Evolutionary conservation across 148 eudicot species (phyloP).

Genomic region (Amaranthus palmeri): DNA sequence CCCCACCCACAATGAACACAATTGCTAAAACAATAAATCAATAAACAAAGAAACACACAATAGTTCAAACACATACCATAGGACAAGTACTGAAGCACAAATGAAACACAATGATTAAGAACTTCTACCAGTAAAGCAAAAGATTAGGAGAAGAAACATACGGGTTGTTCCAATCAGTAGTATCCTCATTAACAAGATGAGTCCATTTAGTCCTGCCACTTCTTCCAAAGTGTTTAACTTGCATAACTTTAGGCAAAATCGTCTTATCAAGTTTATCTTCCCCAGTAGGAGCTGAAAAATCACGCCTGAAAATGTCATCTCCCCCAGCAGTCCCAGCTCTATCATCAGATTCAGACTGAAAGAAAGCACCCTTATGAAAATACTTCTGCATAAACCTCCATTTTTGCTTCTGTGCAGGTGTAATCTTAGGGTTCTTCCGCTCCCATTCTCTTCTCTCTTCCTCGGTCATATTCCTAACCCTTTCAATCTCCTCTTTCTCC

Average conservation of each 20-base stretch:
- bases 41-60: not conserved
- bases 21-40: not conserved
- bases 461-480: slow-evolving; percentile 89
- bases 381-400: slow-evolving; percentile 99
- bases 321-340: slow-evolving; percentile 53
- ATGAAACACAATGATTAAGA: not conserved
- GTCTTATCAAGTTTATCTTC: slow-evolving; percentile 89
- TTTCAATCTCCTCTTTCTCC: slow-evolving; percentile 93
- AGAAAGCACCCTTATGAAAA: slow-evolving; percentile 93
- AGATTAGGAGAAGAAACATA: slow-evolving; percentile 30
- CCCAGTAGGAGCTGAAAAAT: slow-evolving; percentile 87
- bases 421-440: slow-evolving; percentile 65
- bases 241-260: slow-evolving; percentile 90
- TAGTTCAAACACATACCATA: not conserved
- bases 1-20: not conserved
- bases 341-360: slow-evolving; percentile 72
- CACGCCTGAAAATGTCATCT: slow-evolving; percentile 47
- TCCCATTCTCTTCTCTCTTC: slow-evolving; percentile 97
- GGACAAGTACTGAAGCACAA: not conserved
- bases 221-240: slow-evolving; percentile 91
- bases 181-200: slow-evolving; percentile 86
- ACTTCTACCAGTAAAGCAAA: not conserved
- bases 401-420: slow-evolving; percentile 49
- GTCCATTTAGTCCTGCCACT: slow-evolving; percentile 98
- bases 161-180: slow-evolving; percentile 89